Base-by-base conservation (phyloP, 495 filamentous ascomycete genomes). In the Wilcoxina mikolae region DNA sequence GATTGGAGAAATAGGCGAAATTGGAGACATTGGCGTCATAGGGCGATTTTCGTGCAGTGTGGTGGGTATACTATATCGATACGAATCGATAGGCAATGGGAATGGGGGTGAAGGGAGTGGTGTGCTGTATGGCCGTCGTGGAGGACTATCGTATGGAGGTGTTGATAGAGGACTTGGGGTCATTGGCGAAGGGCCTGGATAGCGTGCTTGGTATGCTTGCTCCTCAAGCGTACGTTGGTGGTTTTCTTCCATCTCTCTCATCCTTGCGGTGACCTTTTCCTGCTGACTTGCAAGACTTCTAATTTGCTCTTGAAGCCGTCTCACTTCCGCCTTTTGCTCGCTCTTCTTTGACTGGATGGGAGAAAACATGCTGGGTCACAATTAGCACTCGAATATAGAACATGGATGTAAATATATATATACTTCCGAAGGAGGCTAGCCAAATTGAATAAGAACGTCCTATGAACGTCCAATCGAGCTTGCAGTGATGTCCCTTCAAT, bases 401-500 rank as follows among this genome's bases (percentile, higher is more conserved):
- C 7, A 15, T 15, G 7, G 7, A 51, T 45, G 41, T 25, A 43
- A 44, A 52, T 35, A 35, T 35, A 45, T 54, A 63, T 70, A 58
- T 66, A 77, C 73, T 71, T 70, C 62, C 67, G 71, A 47, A 75
- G 59, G 42, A 73, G 58, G 58, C 74, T 68, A 33, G 62, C 60
- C 58, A 81, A 58, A 41, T 73, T 72, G 39, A 68, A 57, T 23
- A 82, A 54, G 55, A 79, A 78, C 12, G 59, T 61, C 20, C 72
- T 71, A 59, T 81, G 82, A 56, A 71, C 67, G 5, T 73, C 71
- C 24, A 84, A 65, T 5, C 81, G 75, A 12, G 68, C 67, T 3
- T 63, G 60, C 29, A 84, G 62, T 0, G 69, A 59, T 25, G 72
- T 70, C 1, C 72, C 68, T 47, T 77, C 73, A 54, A 78, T 73